These are phyloP conservation scores for Clarireedia sp. DNA, from an alignment of 2,329 filamentous ascomycete species.

Conservation along the genomic window DNA sequence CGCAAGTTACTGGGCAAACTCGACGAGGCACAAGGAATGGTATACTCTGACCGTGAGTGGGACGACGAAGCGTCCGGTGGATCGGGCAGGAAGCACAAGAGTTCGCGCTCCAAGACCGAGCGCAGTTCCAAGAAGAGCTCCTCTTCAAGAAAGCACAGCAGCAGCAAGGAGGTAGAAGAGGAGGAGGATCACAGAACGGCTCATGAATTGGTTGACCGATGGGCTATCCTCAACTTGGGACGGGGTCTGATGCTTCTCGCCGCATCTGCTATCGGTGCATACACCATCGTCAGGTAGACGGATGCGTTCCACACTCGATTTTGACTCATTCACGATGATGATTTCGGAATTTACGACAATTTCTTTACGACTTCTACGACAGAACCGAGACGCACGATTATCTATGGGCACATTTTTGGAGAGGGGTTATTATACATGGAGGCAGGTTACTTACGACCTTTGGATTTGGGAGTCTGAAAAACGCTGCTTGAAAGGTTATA, in stretches of 20 bases:
- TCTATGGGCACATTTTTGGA: neutral
- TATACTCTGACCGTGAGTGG: conserved; percentile 9
- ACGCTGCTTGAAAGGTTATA: neutral
- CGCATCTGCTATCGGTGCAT: conserved; percentile 24
- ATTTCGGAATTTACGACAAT: neutral
- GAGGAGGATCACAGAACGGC: conserved; percentile 39
- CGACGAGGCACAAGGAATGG: conserved; percentile 32
- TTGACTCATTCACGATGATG: neutral
- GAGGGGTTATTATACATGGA: neutral
- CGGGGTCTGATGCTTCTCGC: conserved; percentile 30
- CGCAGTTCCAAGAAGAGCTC: conserved; percentile 8
- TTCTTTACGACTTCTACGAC: neutral
- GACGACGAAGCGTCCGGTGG: conserved; percentile 2
- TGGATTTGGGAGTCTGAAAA: neutral
- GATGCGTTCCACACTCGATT: neutral
- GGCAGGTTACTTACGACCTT: neutral
- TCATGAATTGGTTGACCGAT: conserved; percentile 46
- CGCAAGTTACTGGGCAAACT: conserved; percentile 38
- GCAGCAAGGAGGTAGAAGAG: conserved; percentile 30
- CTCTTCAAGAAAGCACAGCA: conserved; percentile 2
- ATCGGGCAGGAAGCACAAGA: conserved; percentile 6
- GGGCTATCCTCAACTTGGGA: conserved; percentile 45
- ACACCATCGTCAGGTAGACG: conserved; percentile 20
- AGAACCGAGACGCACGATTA: neutral
- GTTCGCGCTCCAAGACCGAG: conserved; percentile 3